Evolutionary conservation across 148 eudicot species (phyloP), one percentile per base, ranked within the genome.

Genomic region (Heliosperma pusillum): DNA sequence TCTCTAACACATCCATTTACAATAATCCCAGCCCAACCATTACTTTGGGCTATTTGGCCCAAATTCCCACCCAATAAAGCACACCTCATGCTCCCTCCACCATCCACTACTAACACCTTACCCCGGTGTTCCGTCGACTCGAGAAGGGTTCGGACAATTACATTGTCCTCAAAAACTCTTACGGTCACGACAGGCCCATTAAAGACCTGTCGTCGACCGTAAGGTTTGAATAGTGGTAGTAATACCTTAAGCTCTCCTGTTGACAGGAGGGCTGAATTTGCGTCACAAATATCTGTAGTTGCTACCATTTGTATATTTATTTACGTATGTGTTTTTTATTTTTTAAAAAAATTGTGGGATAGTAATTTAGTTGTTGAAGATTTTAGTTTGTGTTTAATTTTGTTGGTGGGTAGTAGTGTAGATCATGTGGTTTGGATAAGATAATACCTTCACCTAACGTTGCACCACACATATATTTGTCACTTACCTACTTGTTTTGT

Each of bases 1-100:
- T 91, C 97, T 68, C 97, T 78, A 1, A 91, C 72, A 47, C 93
- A 91, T 13, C 97, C 97, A 77, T 89, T 86, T 20, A 91, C 91
- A 0, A 91, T 85, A 0, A 91, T 56, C 22, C 97, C 97, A 0
- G 87, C 87, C 97, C 93, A 91, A 2, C 93, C 97, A 53, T 82
- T 91, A 7, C 84, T 86, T 47, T 87, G 91, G 47, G 93, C 97
- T 60, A 87, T 76, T n/a, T 83, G 91, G 12, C 83, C 97, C 61
- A 89, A 80, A 65, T 89, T 86, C 22, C 97, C 97, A 7, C 97
- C 97, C 13, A 91, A 47, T 66, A 91, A 71, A 0, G 97, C 97
- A 67, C 93, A 89, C 36, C 97, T 80, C 69, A 66, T 65, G 80
- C 97, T 91, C 3, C 87, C 93, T 6, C 91, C 97, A 1, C 93